Conservation (phyloP, 768 basidiomycete genomes). For the Macrolepiota dolichaula region DNA sequence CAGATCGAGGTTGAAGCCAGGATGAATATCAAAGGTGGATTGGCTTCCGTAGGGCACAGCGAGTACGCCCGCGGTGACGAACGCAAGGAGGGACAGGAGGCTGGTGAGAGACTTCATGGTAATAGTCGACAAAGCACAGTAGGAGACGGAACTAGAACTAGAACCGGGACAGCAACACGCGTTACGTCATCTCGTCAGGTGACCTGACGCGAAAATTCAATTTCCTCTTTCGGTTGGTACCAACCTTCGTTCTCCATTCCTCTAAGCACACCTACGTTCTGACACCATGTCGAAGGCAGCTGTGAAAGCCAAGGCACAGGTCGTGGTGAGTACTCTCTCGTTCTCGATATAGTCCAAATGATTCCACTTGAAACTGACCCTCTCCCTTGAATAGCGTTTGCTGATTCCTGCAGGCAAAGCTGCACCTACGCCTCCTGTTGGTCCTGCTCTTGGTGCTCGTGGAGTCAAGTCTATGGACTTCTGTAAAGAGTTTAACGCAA, state of each 20-base stretch:
- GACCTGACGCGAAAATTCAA: conserved; percentile 4
- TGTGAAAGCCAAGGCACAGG: conserved; percentile 60
- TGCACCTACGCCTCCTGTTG: conserved; percentile 92
- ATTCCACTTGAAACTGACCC: conserved; percentile 13
- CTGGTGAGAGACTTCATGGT: conserved; percentile 49
- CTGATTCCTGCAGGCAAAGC: conserved; percentile 93
- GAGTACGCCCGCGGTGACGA: conserved; percentile 40
- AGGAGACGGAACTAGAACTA: no score
- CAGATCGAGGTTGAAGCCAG: conserved; percentile 73
- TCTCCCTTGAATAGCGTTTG: conserved; percentile 53
- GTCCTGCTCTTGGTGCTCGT: conserved; percentile 94
- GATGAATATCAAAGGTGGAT: conserved; percentile 27
- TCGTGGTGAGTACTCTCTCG: conserved; percentile 60
- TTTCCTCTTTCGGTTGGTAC: not conserved
- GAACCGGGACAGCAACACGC: not conserved
- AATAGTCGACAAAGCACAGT: conserved; percentile 7
- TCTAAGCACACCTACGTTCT: not conserved
- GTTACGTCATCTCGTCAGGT: conserved; percentile 13
- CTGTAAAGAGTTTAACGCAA: conserved; percentile 99
- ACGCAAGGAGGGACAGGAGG: conserved; percentile 41
- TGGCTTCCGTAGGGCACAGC: conserved; percentile 29
- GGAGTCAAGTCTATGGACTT: conserved; percentile 99
- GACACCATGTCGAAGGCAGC: conserved; percentile 64
- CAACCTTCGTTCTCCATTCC: not conserved
- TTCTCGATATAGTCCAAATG: not conserved